A percentile compares a stretch with the other conserved stretches of the same genome.
phyloP scores from a whole-genome alignment of 805 yeast species.

The Crinitomyces ghanaensis region DNA sequence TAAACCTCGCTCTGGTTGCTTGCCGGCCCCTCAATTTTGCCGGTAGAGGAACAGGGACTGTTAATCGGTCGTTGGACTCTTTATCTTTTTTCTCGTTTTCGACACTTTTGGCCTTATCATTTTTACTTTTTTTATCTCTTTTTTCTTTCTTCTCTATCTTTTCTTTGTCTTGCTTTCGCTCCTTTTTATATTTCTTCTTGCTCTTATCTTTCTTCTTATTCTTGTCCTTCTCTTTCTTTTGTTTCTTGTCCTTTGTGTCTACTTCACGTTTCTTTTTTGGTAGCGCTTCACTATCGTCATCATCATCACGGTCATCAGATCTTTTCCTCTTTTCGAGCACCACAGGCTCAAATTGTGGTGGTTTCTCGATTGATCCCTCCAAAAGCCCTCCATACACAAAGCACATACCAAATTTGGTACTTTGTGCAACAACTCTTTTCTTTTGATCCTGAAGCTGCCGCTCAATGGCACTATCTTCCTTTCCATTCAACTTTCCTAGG shows the following conservation, averaged over 20 bases:
- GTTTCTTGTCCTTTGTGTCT: slow-evolving; percentile 21
- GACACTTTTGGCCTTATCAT: slow-evolving; percentile 22
- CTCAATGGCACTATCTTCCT: slow-evolving; percentile 46
- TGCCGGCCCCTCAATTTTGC: slow-evolving; percentile 43
- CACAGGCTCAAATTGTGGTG: slow-evolving; percentile 18
- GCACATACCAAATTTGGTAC: slow-evolving; percentile 79
- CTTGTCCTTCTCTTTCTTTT: slow-evolving; percentile 19
- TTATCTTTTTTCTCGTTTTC: slow-evolving; percentile 21
- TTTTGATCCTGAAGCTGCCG: slow-evolving; percentile 49
- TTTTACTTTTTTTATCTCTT: slow-evolving; percentile 23
- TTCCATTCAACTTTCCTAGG: slow-evolving; percentile 81
- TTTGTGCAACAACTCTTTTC: slow-evolving; percentile 56
- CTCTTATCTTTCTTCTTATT: slow-evolving; percentile 19
- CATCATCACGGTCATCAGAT: slow-evolving; percentile 21
- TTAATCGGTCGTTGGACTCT: slow-evolving; percentile 17
- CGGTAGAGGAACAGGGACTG: slow-evolving; percentile 16
- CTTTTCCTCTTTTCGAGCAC: slow-evolving; percentile 22
- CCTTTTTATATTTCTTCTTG: slow-evolving; percentile 22
- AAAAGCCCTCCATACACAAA: slow-evolving; percentile 80
- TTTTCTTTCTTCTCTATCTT: slow-evolving; percentile 22
- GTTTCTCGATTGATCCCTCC: slow-evolving; percentile 68
- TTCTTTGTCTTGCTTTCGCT: slow-evolving; percentile 21
- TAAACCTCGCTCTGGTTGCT: slow-evolving; percentile 77
- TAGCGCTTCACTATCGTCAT: slow-evolving; percentile 8
- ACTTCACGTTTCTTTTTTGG: slow-evolving; percentile 12